Base-by-base conservation (phyloP, 345 rosid genomes). In the Populus simonii region DNA sequence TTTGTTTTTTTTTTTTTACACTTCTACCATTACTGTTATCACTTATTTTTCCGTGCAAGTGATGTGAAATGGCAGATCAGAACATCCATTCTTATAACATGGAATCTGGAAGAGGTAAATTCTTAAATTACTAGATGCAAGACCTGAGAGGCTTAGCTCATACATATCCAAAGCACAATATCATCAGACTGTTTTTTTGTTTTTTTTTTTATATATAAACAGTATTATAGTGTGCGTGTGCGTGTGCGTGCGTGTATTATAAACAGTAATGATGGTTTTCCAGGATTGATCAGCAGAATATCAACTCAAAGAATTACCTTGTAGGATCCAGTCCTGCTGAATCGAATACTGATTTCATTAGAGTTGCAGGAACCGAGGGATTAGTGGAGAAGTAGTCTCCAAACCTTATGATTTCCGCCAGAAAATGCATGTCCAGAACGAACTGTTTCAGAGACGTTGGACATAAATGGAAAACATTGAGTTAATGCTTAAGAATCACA, bases 381-480 rank as follows among this genome's bases (percentile, higher is more conserved):
- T 76, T 62, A 31, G 84, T 57, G 13, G 80, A 73, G 75, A 88
- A 91, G 86, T 84, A 91, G 75, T 84, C 86, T 51, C 85, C 89
- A 27, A 57, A 72, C 61, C 49, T 84, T 12, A 85, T 76, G 6
- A 86, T 82, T 81, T 87, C 90, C 73, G 49, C 73, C 35, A 89
- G 83, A 78, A 91, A 91, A 83, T 87, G 81, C 68, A 83, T 49
- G 67, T 87, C 92, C 83, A 88, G 68, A 66, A 86, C 82, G 76
- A 89, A 85, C 87, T 87, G 84, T 71, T 73, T n/a, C 36, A 41
- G 45, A 41, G 45, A 41, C 45, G 1, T 41, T 41, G 45, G 45
- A 41, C 12, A 41, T 41, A 8, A 41, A 7, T 9, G 45, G 45
- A 41, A 41, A 41, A 9, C 45, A 9, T 41, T 41, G 10, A 41